These are phyloP conservation scores for Zasmidium cellare DNA, from an alignment of 2,329 filamentous ascomycete genomes.

Conservation along the genomic window DNA sequence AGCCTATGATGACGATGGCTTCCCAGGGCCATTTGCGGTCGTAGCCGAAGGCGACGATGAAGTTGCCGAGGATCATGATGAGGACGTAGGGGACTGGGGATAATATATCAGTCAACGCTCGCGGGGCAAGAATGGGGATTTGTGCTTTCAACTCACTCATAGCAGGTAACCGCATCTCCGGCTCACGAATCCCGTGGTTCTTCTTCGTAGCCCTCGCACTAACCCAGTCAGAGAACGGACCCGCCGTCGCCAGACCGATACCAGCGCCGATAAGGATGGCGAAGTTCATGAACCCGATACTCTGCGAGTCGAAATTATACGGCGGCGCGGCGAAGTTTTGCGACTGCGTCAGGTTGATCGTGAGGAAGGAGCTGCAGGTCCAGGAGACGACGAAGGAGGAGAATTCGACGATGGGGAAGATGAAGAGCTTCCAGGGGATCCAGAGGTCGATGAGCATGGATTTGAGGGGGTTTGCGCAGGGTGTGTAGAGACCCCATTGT, in stretches of 20 bases:
- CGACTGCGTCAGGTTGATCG: slow-evolving; percentile 60
- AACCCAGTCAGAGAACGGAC: slow-evolving; percentile 60
- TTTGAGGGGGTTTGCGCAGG: slow-evolving; percentile 47
- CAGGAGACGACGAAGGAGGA: slow-evolving; percentile 63
- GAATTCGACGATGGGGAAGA: slow-evolving; percentile 64
- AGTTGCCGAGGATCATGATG: slow-evolving; percentile 59
- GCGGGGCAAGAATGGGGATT: no score
- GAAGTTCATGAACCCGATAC: slow-evolving; percentile 59
- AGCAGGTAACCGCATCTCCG: slow-evolving; percentile 59
- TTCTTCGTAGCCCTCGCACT: slow-evolving; percentile 52
- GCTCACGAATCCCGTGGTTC: slow-evolving; percentile 58
- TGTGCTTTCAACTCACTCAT: slow-evolving; percentile 29
- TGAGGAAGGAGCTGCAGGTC: slow-evolving; percentile 59
- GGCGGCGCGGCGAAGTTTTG: slow-evolving; percentile 57
- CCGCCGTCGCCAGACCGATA: slow-evolving; percentile 57
- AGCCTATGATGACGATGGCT: slow-evolving; percentile 60
- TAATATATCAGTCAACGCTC: not conserved
- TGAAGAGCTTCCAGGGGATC: slow-evolving; percentile 62
- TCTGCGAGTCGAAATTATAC: slow-evolving; percentile 53
- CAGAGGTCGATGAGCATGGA: slow-evolving; percentile 56
- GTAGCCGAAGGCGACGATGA: slow-evolving; percentile 48
- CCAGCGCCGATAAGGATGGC: slow-evolving; percentile 56
- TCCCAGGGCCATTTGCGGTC: slow-evolving; percentile 50
- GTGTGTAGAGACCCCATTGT: slow-evolving; percentile 58
- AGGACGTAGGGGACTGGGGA: slow-evolving; percentile 54